Conservation (phyloP, 176 grass and related monocot genomes). For the Urochloa ruziziensis region DNA sequence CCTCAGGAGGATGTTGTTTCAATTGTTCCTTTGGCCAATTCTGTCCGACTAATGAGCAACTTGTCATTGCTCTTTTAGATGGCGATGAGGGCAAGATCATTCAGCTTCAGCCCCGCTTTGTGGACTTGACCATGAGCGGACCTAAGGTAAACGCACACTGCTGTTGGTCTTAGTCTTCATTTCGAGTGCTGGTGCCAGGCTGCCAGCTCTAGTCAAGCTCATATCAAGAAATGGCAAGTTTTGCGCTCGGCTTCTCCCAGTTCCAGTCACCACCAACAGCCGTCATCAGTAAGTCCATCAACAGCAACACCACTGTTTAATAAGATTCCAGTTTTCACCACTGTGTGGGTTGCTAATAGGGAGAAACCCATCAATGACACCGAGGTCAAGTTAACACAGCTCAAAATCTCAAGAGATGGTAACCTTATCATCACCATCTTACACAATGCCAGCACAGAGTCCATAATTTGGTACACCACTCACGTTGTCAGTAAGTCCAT, state of each 20-base stretch:
- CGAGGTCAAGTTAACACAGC: background rate
- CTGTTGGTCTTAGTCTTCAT: too few relatives aligned
- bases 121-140: too few relatives aligned
- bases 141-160: too few relatives aligned
- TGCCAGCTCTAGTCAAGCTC: too few relatives aligned
- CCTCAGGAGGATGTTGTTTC: background rate
- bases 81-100: too few relatives aligned
- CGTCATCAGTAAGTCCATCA: background rate
- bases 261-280: background rate
- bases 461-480: background rate
- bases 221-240: slow-evolving; percentile 34
- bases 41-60: background rate
- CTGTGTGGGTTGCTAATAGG: background rate
- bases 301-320: background rate
- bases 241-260: slow-evolving; percentile 51
- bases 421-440: background rate
- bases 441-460: background rate
- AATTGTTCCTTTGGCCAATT: background rate
- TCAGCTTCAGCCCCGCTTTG: too few relatives aligned
- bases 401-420: background rate
- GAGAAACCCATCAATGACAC: background rate
- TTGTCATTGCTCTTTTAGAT: background rate
- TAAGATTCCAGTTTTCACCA: background rate
- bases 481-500: background rate
- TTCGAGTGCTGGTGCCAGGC: too few relatives aligned